Base-by-base conservation (phyloP, 2,329 filamentous ascomycete species). In the Zasmidium angulare region DNA sequence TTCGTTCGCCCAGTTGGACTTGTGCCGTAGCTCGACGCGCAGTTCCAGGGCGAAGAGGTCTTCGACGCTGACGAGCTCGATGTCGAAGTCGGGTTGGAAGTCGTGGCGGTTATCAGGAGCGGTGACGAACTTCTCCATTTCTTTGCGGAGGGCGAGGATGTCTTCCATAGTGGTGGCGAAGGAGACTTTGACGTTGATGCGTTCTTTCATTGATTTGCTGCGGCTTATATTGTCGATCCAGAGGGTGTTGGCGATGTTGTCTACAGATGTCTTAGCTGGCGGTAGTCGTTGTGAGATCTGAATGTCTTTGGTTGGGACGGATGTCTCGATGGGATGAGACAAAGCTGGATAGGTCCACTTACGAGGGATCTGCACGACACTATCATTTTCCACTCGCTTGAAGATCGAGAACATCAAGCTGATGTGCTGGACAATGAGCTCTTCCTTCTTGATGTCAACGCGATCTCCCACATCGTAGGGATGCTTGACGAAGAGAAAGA, bases 401-500 rank as follows among this genome's bases (percentile, higher is more conserved):
- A 74, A 74, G 22, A 71, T 65, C 22, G 68, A 68, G 65, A 71
- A 73, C 62, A 73, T 71, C 3, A 74, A 59, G 20, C 63, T 68
- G 55, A 72, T 74, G 54, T 68, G 66, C 56, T 72, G 67, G 7
- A 74, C 72, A 46, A 71, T 62, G 2, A 73, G 63, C 31, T 72
- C 67, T 11, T 60, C 58, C 19, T 67, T 54, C 36, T 64, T 60
- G 24, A 68, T 60, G 47, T 57, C 53, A 48, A 63, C 68, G 9
- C 68, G 63, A 59, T 75, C 73, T 36, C 72, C 72, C 11, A 69
- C 57, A 73, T 98, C 93, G 73, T 89, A 97, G 0, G 93, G 93
- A 74, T 98, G 93, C 79, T 97, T 98, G 78, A 97, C 91, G 69
- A 98, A 98, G 1, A 98, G 80, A 79, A 98, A 98, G 69, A 98